Conservation (phyloP, 2,329 filamentous ascomycete genomes). For the Zymoseptoria passerinii region DNA sequence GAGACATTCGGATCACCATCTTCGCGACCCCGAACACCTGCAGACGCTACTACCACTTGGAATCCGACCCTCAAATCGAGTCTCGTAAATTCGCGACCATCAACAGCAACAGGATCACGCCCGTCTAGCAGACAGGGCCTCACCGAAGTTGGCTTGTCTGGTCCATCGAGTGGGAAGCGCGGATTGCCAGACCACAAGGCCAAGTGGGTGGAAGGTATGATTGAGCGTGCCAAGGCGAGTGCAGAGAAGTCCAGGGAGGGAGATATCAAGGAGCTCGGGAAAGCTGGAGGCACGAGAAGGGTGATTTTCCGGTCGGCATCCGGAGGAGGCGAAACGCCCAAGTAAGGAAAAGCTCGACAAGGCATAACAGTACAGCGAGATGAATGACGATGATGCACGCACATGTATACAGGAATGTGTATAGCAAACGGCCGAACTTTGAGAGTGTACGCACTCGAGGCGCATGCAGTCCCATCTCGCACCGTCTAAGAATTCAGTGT, state of each 20-base stretch:
- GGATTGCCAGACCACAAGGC: conserved; percentile 55
- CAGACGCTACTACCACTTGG: conserved; percentile 1
- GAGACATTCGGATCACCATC: conserved; percentile 6
- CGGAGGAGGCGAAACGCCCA: neutral
- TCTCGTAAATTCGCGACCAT: conserved; percentile 17
- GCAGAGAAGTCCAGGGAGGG: conserved; percentile 31
- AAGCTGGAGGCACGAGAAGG: conserved; percentile 63
- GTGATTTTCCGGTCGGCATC: conserved; percentile 47
- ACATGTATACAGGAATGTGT: neutral
- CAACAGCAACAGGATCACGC: conserved; percentile 18
- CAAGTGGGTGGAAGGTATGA: conserved; percentile 75
- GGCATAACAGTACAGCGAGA: neutral
- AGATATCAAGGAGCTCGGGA: conserved; percentile 50
- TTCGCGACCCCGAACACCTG: conserved; percentile 1
- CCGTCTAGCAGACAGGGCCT: conserved; percentile 17
- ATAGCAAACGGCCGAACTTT: neutral
- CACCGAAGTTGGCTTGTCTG: conserved; percentile 14
- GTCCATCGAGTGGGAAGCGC: conserved; percentile 12
- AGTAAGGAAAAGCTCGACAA: neutral
- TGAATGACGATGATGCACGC: neutral
- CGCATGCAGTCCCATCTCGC: neutral
- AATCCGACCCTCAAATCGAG: conserved; percentile 14
- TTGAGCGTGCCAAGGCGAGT: conserved; percentile 68
- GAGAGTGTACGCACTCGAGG: neutral
- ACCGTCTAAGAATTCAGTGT: neutral